Evolutionary conservation across 164 flowering plant species (phyloP), one percentile per base, ranked within the genome.

Genomic region (Brasenia schreberi): DNA sequence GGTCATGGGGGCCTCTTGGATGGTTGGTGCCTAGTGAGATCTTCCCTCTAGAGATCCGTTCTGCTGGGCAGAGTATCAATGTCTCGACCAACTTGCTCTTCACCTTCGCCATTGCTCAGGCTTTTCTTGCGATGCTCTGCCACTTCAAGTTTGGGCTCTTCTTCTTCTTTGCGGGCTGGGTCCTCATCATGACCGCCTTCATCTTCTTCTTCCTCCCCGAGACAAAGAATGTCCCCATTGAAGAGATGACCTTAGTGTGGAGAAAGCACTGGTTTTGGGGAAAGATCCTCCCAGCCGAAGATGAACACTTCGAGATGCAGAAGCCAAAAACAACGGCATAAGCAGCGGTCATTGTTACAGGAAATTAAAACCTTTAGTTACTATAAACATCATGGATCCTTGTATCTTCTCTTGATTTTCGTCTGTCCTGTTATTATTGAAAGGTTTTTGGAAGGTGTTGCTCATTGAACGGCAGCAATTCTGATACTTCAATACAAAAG

Each of bases 1-100:
- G 76, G 76, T 73, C 79, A 3, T 76, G 79, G 76, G 79, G 79
- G 0, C 79, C 79, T 0, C 66, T 76, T 33, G 76, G 76, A 3
- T 76, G 79, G 79, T 63, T 76, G 43, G 76, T 76, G 0, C 79
- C 79, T 18, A 73, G 74, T 64, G 79, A 76, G 68, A 76, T 76
- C 49, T 76, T 76, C 66, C 79, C 76, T 2, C 67, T 73, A 17
- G 76, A 76, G 66, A 76, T 73, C 60, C 66, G 78, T 43, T 76
- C 78, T 5, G 78, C 78, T 6, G 78, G 76, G 18, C 78, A 76
- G 61, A 64, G 73, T 19, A 73, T 76, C 63, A 73, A 67, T 11
- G 78, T 76, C 16, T 76, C 76, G 10, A 71, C 68, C 5, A 76
- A 72, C 71, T 69, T 76, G 73, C 59, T 76, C 61, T 76, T 70